Conservation (phyloP, 192 early-diverging fungal genomes). For the Umbelopsis sp. region DNA sequence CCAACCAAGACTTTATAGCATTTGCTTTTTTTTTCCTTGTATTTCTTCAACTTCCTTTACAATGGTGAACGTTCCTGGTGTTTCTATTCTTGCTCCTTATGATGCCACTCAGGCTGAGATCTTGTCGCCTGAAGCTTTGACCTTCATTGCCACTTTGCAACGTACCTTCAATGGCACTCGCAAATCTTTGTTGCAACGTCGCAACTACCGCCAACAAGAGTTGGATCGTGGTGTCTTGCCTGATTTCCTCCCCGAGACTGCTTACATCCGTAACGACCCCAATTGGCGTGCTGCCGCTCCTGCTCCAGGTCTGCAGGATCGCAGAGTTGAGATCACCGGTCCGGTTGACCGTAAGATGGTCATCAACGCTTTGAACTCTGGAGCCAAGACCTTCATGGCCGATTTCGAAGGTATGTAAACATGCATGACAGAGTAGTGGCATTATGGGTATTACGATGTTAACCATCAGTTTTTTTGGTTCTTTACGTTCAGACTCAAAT, state of each 20-base stretch:
- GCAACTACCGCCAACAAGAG: constrained; percentile 76
- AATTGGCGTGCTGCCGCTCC: constrained; percentile 89
- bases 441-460: neutral
- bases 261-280: constrained; percentile 85
- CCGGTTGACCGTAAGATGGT: constrained; percentile 99
- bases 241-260: constrained; percentile 93
- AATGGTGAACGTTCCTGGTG: constrained; percentile 60
- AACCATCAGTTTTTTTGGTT: constrained; percentile 19
- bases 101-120: constrained; percentile 67
- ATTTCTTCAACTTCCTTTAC: constrained; percentile 33
- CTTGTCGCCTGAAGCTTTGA: constrained; percentile 78
- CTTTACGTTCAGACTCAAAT: constrained; percentile 76
- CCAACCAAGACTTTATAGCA: neutral
- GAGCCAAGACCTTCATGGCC: constrained; percentile 95
- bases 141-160: constrained; percentile 90
- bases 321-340: constrained; percentile 97
- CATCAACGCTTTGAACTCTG: constrained; percentile 98
- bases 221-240: constrained; percentile 83
- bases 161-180: constrained; percentile 89
- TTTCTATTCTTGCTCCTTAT: constrained; percentile 72
- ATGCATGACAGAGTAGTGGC: constrained; percentile 10
- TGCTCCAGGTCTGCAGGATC: constrained; percentile 87
- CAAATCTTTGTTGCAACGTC: constrained; percentile 81
- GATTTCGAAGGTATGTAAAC: constrained; percentile 79
- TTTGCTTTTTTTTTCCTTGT: neutral